phyloP scores from a whole-genome alignment of 2,329 filamentous ascomycete genomes.

The Penicillium sp. region DNA sequence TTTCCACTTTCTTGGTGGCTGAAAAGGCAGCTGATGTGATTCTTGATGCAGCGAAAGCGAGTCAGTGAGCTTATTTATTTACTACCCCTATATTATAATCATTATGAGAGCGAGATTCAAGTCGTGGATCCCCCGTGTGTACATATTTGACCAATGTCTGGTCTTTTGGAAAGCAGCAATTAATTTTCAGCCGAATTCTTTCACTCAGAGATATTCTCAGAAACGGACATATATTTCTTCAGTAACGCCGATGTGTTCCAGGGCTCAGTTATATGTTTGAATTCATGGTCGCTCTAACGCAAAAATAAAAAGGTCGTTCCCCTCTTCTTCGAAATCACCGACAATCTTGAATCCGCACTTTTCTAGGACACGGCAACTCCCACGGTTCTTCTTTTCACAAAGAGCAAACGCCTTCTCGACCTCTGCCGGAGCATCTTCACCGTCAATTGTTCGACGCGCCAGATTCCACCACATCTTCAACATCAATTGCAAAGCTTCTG shows the following conservation, averaged over 20 bases:
- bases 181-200: background rate
- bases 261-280: background rate
- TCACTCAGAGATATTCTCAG: too few relatives aligned
- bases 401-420: conserved; percentile 24
- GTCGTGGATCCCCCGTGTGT: background rate
- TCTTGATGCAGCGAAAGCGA: conserved; percentile 18
- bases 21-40: conserved; percentile 65
- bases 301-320: conserved; percentile 18
- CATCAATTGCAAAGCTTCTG: conserved; percentile 26
- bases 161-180: background rate
- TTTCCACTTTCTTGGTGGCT: conserved; percentile 56
- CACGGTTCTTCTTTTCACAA: conserved; percentile 20
- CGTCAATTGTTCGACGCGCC: conserved; percentile 1
- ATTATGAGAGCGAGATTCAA: background rate
- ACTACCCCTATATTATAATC: background rate
- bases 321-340: conserved; percentile 9
- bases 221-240: background rate
- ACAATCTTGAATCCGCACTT: conserved; percentile 25
- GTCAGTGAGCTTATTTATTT: background rate
- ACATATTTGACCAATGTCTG: background rate
- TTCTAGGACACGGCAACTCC: conserved; percentile 20
- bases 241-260: rapidly evolving
- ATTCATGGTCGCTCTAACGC: conserved; percentile 5
- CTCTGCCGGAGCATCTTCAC: background rate
- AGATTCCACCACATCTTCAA: conserved; percentile 30